These are phyloP conservation scores for Didymella keratinophila DNA, from an alignment of 2,329 filamentous ascomycete genomes.

Conservation along the genomic window DNA sequence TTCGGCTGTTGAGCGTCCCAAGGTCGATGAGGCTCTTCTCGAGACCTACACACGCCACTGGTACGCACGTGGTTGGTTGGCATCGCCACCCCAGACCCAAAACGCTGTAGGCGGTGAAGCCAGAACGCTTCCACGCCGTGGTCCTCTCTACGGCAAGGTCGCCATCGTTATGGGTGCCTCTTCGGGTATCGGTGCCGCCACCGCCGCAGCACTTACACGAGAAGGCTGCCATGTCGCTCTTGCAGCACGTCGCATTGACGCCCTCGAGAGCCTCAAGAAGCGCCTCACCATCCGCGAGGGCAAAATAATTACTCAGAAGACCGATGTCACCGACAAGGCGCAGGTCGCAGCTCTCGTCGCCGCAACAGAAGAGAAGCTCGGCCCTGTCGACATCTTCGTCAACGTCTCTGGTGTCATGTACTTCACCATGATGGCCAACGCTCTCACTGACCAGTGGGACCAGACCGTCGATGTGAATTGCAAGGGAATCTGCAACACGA, in stretches of 20 bases:
- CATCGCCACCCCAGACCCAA: slow-evolving; percentile 65
- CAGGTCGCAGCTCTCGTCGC: slow-evolving; percentile 73
- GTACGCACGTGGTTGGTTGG: slow-evolving; percentile 80
- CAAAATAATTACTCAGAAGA: slow-evolving; percentile 73
- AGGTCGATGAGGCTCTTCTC: slow-evolving; percentile 73
- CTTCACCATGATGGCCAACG: slow-evolving; percentile 86
- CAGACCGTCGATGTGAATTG: slow-evolving; percentile 86
- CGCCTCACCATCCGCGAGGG: slow-evolving; percentile 65
- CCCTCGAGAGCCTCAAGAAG: slow-evolving; percentile 71
- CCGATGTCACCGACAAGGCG: slow-evolving; percentile 73
- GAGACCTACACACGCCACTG: slow-evolving; percentile 83
- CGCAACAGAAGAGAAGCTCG: slow-evolving; percentile 67
- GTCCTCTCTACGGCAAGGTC: slow-evolving; percentile 72
- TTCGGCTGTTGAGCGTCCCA: slow-evolving; percentile 68
- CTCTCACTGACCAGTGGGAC: slow-evolving; percentile 77
- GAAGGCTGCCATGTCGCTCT: slow-evolving; percentile 77
- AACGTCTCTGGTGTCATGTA: slow-evolving; percentile 87
- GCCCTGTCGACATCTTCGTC: slow-evolving; percentile 79
- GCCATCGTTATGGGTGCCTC: slow-evolving; percentile 82
- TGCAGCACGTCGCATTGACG: slow-evolving; percentile 73
- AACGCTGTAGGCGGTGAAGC: slow-evolving; percentile 55
- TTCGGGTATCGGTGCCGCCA: slow-evolving; percentile 79
- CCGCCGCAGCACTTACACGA: slow-evolving; percentile 71
- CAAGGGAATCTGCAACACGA: slow-evolving; percentile 79
- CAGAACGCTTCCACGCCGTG: slow-evolving; percentile 57